phyloP scores from a whole-genome alignment of 2,329 filamentous ascomycete species.

The Juglanconis oblonga region DNA sequence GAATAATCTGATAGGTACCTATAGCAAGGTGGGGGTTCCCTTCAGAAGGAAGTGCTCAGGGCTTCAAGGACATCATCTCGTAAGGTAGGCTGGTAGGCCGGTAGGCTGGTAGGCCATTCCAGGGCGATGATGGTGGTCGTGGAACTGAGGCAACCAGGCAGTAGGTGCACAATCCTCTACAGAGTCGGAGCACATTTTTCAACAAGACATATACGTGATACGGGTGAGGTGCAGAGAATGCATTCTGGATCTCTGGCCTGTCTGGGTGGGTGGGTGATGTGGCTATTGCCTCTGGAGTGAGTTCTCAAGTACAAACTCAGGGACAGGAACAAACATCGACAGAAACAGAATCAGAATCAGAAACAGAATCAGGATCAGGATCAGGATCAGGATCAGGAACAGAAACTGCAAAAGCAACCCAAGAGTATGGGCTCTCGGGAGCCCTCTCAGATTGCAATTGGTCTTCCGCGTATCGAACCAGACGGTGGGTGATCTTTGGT shows the following conservation, averaged over 20 bases:
- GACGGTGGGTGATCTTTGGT: background rate
- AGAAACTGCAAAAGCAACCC: background rate
- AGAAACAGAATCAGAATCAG: background rate
- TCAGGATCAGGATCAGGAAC: background rate
- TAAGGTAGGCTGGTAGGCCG: too few species aligned
- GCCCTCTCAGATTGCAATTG: conserved; percentile 8
- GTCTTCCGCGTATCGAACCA: background rate
- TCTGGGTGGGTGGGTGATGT: too few species aligned
- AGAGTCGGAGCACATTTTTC: too few species aligned
- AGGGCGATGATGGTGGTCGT: too few species aligned
- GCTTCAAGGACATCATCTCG: too few species aligned
- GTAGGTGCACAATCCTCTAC: too few species aligned
- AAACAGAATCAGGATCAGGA: background rate
- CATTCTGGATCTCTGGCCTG: too few species aligned
- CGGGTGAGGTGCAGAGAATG: too few species aligned
- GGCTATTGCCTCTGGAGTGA: background rate
- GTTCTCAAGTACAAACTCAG: background rate
- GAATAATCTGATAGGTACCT: background rate
- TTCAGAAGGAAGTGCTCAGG: too few species aligned
- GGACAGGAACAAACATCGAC: background rate
- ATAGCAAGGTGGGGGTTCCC: background rate
- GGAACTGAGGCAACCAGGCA: too few species aligned
- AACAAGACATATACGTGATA: background rate
- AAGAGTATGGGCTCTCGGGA: background rate
- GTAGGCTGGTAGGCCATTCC: too few species aligned